These are phyloP conservation scores for Elsinoe australis DNA, from an alignment of 2,329 filamentous ascomycete species.

Conservation along the genomic window DNA sequence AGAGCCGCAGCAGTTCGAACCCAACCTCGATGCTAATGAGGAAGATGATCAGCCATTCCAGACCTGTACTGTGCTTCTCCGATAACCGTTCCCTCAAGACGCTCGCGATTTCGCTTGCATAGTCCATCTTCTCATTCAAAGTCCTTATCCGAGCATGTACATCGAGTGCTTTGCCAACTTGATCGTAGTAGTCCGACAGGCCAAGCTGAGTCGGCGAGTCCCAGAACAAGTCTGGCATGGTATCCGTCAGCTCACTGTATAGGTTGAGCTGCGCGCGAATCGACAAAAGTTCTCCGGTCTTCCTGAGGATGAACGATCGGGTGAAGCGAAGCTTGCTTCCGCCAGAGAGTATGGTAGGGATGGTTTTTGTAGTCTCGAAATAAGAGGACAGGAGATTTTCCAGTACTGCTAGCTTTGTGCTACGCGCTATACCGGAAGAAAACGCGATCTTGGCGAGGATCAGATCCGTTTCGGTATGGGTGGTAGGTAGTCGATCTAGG, in stretches of 20 bases:
- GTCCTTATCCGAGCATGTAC: constrained; percentile 85
- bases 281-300: constrained; percentile 84
- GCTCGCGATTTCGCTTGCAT: constrained; percentile 87
- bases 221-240: constrained; percentile 94
- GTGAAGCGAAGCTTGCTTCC: constrained; percentile 57
- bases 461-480: constrained; percentile 36
- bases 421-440: constrained; percentile 84
- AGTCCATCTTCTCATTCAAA: constrained; percentile 95
- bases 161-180: constrained; percentile 82
- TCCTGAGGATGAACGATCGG: constrained; percentile 75
- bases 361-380: constrained; percentile 75
- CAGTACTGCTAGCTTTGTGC: constrained; percentile 86
- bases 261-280: constrained; percentile 90
- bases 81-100: constrained; percentile 82
- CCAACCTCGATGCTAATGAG: constrained; percentile 88
- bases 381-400: constrained; percentile 77
- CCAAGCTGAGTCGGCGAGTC: constrained; percentile 81
- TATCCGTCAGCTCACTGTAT: constrained; percentile 93
- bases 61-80: constrained; percentile 76
- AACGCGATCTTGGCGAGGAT: constrained; percentile 93
- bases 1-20: constrained; percentile 72
- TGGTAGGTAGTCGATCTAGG: not conserved
- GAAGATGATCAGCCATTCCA: constrained; percentile 94
- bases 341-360: constrained; percentile 68
- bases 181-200: constrained; percentile 89